These are phyloP conservation scores for Diaporthe velutina DNA, from an alignment of 2,329 filamentous ascomycete species.

Conservation along the genomic window DNA sequence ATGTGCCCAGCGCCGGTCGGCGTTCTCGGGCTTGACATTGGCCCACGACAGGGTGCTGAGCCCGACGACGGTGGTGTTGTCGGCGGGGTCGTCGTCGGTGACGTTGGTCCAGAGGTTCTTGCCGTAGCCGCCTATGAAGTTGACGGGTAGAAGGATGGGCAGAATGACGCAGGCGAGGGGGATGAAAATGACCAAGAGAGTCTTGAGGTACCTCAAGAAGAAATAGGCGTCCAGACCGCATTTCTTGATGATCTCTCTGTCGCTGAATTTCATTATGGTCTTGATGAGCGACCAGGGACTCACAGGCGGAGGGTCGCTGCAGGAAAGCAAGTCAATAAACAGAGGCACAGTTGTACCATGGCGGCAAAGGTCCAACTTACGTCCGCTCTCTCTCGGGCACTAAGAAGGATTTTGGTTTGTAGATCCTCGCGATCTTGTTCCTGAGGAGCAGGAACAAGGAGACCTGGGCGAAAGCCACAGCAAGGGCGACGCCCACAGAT, in stretches of 20 bases:
- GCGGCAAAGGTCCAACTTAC: constrained; percentile 2
- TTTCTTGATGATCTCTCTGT: constrained; percentile 90
- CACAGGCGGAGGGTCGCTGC: constrained; percentile 71
- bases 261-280: constrained; percentile 75
- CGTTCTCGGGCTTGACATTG: constrained; percentile 78
- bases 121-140: constrained; percentile 79
- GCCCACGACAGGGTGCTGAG: constrained; percentile 89
- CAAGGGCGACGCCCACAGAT: constrained; percentile 72
- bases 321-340: not conserved
- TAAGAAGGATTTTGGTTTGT: constrained; percentile 87
- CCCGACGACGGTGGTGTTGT: constrained; percentile 64
- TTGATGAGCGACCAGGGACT: constrained; percentile 65
- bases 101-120: constrained; percentile 51
- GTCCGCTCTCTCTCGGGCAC: constrained; percentile 89
- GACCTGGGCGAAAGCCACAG: constrained; percentile 74
- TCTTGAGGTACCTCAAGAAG: constrained; percentile 87
- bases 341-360: no score
- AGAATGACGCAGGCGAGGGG: constrained; percentile 83
- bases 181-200: constrained; percentile 89
- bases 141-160: constrained; percentile 88
- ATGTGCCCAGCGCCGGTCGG: constrained; percentile 85
- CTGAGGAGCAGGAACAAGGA: constrained; percentile 81
- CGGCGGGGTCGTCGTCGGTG: constrained; percentile 47
- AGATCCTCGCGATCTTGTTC: constrained; percentile 85
- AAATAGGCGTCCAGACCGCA: constrained; percentile 98